These are phyloP conservation scores for Letharia columbiana DNA, from an alignment of 495 filamentous ascomycete species.

Conservation along the genomic window DNA sequence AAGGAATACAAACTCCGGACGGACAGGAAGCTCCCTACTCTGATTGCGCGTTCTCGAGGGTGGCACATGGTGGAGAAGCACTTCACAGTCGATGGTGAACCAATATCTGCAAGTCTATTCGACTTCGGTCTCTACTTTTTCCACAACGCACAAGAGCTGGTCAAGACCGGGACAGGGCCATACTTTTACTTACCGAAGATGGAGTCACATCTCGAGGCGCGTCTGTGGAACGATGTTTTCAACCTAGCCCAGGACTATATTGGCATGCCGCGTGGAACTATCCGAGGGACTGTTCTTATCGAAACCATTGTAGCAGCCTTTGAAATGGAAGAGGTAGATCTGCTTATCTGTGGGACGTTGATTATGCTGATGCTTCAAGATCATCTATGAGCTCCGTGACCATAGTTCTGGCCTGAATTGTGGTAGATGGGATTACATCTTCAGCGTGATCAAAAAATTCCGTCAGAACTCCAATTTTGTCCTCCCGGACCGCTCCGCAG, in stretches of 20 bases:
- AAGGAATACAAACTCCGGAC: conserved; percentile 98
- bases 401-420: conserved; percentile 97
- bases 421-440: conserved; percentile 99
- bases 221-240: conserved; percentile 98
- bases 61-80: conserved; percentile 99
- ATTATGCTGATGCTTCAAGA: conserved; percentile 39
- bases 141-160: conserved; percentile 90
- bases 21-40: conserved; percentile 67
- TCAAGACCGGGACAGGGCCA: conserved; percentile 75
- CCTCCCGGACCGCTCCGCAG: conserved; percentile 79
- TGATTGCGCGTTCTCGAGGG: conserved; percentile 80
- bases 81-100: conserved; percentile 89
- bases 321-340: conserved; percentile 85
- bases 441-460: conserved; percentile 99
- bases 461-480: conserved; percentile 87
- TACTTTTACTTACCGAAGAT: conserved; percentile 99
- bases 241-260: conserved; percentile 92
- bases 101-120: conserved; percentile 88
- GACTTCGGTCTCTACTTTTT: conserved; percentile 99
- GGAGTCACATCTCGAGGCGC: conserved; percentile 95
- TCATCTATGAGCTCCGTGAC: conserved; percentile 98
- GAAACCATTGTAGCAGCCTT: conserved; percentile 99
- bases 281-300: conserved; percentile 92
- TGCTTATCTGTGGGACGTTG: neutral
- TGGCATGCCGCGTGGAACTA: conserved; percentile 81